A percentile compares a stretch with the other conserved stretches of the same genome.
phyloP scores from a whole-genome alignment of 2,329 filamentous ascomycete genomes.

The Ceratocystis alfenasii region DNA sequence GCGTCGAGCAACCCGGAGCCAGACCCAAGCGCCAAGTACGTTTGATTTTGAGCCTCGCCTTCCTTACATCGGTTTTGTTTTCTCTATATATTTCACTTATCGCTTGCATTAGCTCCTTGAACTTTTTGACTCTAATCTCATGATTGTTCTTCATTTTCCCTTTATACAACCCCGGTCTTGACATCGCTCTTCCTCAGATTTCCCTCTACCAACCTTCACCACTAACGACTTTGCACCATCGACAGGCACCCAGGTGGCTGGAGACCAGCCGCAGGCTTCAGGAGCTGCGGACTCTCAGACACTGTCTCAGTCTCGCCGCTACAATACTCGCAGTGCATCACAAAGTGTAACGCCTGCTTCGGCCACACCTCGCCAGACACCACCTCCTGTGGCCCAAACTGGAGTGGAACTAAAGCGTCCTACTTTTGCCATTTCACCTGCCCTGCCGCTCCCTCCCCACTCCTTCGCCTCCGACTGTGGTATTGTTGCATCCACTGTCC shows the following conservation, averaged over 20 bases:
- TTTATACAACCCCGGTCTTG: neutral
- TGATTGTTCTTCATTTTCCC: neutral
- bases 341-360: neutral
- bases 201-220: neutral
- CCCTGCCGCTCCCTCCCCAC: neutral
- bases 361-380: neutral
- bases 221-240: neutral
- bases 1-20: too few relatives aligned
- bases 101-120: too few relatives aligned
- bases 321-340: neutral
- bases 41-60: too few relatives aligned
- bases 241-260: neutral
- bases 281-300: neutral
- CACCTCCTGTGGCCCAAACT: neutral
- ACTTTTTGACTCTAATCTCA: too few relatives aligned
- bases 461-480: neutral
- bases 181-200: neutral
- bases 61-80: too few relatives aligned
- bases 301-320: neutral
- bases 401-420: too few relatives aligned
- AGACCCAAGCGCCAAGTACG: too few relatives aligned
- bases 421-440: too few relatives aligned
- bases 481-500: neutral
- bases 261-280: neutral
- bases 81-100: too few relatives aligned